Evolutionary conservation across 2,329 filamentous ascomycete genomes (phyloP).

Genomic region (Fusarium bactridioides): DNA sequence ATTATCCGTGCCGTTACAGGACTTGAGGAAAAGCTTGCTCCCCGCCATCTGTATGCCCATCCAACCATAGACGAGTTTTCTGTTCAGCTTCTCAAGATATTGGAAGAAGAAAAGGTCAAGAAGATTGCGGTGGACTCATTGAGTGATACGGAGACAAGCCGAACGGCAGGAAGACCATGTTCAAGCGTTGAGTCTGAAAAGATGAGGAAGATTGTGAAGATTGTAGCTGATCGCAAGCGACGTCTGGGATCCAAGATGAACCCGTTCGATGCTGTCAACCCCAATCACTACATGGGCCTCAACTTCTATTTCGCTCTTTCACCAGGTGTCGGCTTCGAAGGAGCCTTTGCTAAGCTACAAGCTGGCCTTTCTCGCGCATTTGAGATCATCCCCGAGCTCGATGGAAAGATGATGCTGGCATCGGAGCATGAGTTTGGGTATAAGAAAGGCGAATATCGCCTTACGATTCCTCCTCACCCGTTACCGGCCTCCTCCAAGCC

Average conservation of each 20-base stretch:
- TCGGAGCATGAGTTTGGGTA: constrained; percentile 1
- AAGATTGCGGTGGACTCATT: fast-evolving
- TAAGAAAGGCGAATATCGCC: neutral
- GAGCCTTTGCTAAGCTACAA: neutral
- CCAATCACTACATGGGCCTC: constrained; percentile 10
- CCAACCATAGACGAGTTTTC: neutral
- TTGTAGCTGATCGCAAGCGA: neutral
- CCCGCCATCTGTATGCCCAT: neutral
- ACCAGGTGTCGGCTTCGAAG: neutral
- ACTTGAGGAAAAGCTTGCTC: neutral
- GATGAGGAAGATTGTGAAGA: neutral
- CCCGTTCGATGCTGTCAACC: constrained; percentile 1
- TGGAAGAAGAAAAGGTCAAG: neutral
- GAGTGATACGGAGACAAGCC: fast-evolving
- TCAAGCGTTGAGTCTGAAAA: fast-evolving
- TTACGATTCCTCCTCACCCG: neutral
- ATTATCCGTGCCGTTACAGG: neutral
- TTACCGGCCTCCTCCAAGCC: neutral
- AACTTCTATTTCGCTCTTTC: constrained; percentile 7
- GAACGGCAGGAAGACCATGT: neutral
- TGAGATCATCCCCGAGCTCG: neutral
- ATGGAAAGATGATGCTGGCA: constrained; percentile 6
- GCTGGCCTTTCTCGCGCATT: neutral
- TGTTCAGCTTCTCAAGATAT: neutral
- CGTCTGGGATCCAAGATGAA: neutral